Conservation (phyloP, 2,329 filamentous ascomycete genomes). For the Aspergillus melleus region DNA sequence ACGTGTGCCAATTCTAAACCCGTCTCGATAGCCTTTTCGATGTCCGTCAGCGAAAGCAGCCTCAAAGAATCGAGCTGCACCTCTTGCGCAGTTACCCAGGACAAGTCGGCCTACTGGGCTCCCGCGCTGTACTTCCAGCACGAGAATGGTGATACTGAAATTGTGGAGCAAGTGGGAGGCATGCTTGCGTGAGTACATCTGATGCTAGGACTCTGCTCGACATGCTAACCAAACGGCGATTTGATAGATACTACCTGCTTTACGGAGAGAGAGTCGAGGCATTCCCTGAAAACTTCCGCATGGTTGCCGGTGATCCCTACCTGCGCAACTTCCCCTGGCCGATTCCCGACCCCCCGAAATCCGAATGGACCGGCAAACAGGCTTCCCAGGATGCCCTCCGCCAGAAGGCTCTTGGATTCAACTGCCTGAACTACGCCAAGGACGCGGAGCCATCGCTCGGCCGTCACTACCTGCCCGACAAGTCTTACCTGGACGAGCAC, state of each 20-base stretch:
- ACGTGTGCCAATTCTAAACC: slow-evolving; percentile 7
- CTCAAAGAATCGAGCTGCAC: slow-evolving; percentile 69
- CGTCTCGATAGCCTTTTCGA: slow-evolving; percentile 60
- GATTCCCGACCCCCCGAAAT: slow-evolving; percentile 68
- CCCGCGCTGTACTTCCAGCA: slow-evolving; percentile 77
- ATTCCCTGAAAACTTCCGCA: slow-evolving; percentile 75
- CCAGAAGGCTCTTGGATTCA: slow-evolving; percentile 88
- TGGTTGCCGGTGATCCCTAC: slow-evolving; percentile 73
- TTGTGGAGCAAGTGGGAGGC: slow-evolving; percentile 74
- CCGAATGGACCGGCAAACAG: slow-evolving; percentile 64
- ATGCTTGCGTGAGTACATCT: slow-evolving; percentile 72
- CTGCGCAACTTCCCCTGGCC: slow-evolving; percentile 70
- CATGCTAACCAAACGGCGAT: background rate
- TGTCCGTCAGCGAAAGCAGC: slow-evolving; percentile 56
- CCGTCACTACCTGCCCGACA: slow-evolving; percentile 79
- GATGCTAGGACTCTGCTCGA: background rate
- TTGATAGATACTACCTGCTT: slow-evolving; percentile 76
- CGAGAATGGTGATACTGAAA: slow-evolving; percentile 63
- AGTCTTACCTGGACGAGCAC: slow-evolving; percentile 74
- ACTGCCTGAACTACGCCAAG: slow-evolving; percentile 80
- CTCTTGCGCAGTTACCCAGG: slow-evolving; percentile 75
- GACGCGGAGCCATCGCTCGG: slow-evolving; percentile 70
- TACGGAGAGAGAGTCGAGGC: slow-evolving; percentile 65
- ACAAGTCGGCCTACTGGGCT: slow-evolving; percentile 87
- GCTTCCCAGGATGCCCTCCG: slow-evolving; percentile 69